Evolutionary conservation across 352 stramenopile genomes (phyloP).

Genomic region (Phytophthora pluvialis): DNA sequence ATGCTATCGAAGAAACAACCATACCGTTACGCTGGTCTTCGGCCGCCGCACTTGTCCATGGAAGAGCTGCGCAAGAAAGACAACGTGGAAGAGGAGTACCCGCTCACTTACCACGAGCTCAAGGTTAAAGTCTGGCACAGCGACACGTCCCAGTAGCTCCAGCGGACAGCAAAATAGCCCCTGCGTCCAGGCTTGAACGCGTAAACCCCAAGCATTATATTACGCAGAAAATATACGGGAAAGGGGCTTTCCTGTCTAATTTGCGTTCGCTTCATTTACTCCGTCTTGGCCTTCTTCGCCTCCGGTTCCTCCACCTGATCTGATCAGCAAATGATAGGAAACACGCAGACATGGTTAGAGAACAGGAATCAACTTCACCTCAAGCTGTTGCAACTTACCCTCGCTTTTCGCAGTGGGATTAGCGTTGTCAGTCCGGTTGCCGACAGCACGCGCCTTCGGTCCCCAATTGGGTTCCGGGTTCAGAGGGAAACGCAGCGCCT

Average conservation of each 20-base stretch:
- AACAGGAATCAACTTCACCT: background rate
- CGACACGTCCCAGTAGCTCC: slow-evolving; percentile 37
- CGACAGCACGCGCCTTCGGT: slow-evolving; percentile 91
- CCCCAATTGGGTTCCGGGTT: slow-evolving; percentile 98
- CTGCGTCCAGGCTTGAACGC: slow-evolving; percentile 1
- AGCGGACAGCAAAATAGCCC: background rate
- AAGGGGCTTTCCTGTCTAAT: slow-evolving; percentile 26
- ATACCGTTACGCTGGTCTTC: slow-evolving; percentile 71
- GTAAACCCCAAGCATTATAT: slow-evolving; percentile 40
- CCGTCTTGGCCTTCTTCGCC: slow-evolving; percentile 82
- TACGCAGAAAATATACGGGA: slow-evolving; percentile 30
- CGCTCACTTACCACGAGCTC: slow-evolving; percentile 87
- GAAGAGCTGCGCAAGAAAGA: slow-evolving; percentile 87
- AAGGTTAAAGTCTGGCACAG: slow-evolving; percentile 84
- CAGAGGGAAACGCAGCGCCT: slow-evolving; percentile 92
- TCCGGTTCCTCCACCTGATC: slow-evolving; percentile 60
- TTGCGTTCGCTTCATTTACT: slow-evolving; percentile 37
- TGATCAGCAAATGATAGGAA: slow-evolving; percentile 28
- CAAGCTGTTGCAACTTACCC: slow-evolving; percentile 23
- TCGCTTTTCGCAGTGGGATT: slow-evolving; percentile 24
- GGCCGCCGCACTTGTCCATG: slow-evolving; percentile 72
- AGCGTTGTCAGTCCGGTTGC: slow-evolving; percentile 55
- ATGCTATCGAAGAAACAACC: slow-evolving; percentile 71
- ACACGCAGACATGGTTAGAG: slow-evolving; percentile 25
- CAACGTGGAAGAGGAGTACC: slow-evolving; percentile 87